A percentile compares a stretch with the other conserved stretches of the same genome.
phyloP scores from a whole-genome alignment of 2,329 filamentous ascomycete genomes.

The Magnaporthales sp. region DNA sequence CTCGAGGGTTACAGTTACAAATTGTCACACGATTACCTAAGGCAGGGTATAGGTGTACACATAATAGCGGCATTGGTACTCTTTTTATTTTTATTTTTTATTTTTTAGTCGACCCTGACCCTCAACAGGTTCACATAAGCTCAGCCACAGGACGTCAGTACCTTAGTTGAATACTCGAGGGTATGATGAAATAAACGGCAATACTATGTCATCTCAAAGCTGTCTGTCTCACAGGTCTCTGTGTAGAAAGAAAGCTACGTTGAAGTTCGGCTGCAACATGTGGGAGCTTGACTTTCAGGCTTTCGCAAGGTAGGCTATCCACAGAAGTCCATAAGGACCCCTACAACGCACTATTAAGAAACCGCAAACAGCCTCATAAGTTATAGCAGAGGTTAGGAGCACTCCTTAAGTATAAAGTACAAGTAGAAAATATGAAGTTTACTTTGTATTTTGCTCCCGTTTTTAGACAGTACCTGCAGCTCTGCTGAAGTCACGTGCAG shows the following conservation, averaged over 20 bases:
- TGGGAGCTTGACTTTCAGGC: not conserved
- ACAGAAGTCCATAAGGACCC: not conserved
- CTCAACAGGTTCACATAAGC: not conserved
- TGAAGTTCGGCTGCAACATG: not conserved
- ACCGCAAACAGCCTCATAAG: not conserved
- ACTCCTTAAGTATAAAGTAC: not conserved
- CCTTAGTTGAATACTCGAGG: too few species aligned
- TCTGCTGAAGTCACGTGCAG: not conserved
- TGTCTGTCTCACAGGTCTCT: not conserved
- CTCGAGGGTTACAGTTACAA: not conserved
- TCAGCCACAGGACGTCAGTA: too few species aligned
- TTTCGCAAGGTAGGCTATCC: not conserved
- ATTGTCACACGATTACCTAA: not conserved
- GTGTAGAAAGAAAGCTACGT: not conserved
- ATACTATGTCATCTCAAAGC: too few species aligned
- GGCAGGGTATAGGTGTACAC: not conserved
- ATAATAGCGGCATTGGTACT: not conserved
- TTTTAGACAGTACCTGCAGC: not conserved
- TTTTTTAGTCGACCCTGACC: not conserved
- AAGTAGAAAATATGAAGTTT: not conserved
- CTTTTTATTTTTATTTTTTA: not conserved
- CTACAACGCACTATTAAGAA: not conserved
- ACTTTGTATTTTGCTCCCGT: too few species aligned
- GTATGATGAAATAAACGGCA: too few species aligned
- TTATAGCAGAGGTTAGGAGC: not conserved